Base-by-base conservation (phyloP, 805 yeast species). In the Yarrowia deformans region DNA sequence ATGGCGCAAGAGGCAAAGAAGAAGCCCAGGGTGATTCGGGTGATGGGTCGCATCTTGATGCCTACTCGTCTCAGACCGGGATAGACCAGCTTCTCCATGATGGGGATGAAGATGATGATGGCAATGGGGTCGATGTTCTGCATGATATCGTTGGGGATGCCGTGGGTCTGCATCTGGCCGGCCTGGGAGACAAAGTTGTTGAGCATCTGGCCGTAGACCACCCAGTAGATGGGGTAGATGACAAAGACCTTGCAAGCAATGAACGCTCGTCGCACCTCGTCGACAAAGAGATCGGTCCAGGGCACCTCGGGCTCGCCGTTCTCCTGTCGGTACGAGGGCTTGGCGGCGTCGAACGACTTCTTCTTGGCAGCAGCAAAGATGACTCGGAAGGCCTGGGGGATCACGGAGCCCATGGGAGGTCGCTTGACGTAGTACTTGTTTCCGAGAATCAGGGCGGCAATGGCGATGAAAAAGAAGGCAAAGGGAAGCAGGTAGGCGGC, bases 121-220 rank as follows among this genome's bases (percentile, higher is more conserved):
- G 91, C 88, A 73, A 90, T 80, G 37, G 95, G 90, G 78, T 90
- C 89, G 73, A 90, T 84, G 75, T 87, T 89, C 79, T 87, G 89
- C 81, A 90, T 84, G 74, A 90, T 82, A 82, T 90, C 96, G 76
- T 90, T 90, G 72, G 96, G 95, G 73, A 90, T 83, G 49, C 91
- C 90, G 77, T 90, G 92, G 68, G 85, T 81, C 74, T 88, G 86
- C 91, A 90, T 88, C 72, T 84, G 82, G 70, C 88, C 90, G 55
- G 93, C 92, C 77, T 88, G 92, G 49, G 91, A 84, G 70, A 89
- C 84, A 74, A 90, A 89, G 78, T 88, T 88, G 80, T 86, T 87
- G 70, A 85, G 77, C 90, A 90, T 89, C 80, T 88, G 91, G 63
- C 87, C 86, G 78, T 88, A 89, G 43, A 87, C 88, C 64, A 88